Conservation (phyloP, 129 eudicot genomes). For the Flaveria robusta region DNA sequence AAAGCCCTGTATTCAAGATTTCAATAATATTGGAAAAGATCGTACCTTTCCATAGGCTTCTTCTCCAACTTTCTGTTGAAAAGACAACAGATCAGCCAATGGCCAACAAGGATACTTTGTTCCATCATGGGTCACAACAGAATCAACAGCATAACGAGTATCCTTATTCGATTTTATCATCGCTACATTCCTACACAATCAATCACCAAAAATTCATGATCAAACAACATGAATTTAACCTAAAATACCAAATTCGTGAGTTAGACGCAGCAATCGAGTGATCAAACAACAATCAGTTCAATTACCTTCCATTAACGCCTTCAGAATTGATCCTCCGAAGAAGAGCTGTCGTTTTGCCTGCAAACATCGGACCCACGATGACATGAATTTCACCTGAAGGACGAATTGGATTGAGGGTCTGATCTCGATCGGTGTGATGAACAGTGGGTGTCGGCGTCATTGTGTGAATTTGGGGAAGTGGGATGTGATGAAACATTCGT, state of each 20-base stretch:
- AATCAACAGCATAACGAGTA: conserved; percentile 70
- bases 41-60: conserved; percentile 71
- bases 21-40: background rate
- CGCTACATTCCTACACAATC: conserved; percentile 57
- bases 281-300: background rate
- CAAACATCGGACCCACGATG: conserved; percentile 94
- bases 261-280: background rate
- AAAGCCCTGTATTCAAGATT: background rate
- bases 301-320: conserved; percentile 68
- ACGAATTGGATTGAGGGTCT: conserved; percentile 12
- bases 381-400: conserved; percentile 78
- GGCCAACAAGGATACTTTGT: conserved; percentile 82
- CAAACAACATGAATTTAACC: background rate
- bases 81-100: conserved; percentile 67
- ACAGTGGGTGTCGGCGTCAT: conserved; percentile 37
- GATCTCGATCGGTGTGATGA: conserved; percentile 25
- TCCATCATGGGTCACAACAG: conserved; percentile 93
- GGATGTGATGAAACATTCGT: conserved; percentile 15
- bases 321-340: conserved; percentile 84
- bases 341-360: conserved; percentile 90
- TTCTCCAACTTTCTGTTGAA: conserved; percentile 57
- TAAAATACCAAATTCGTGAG: too few relatives aligned
- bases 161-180: conserved; percentile 94
- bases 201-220: background rate
- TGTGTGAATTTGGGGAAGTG: conserved; percentile 21